These are phyloP conservation scores for Echinochloa phyllopogon DNA, from an alignment of 176 grass and related monocot genomes.

Conservation along the genomic window DNA sequence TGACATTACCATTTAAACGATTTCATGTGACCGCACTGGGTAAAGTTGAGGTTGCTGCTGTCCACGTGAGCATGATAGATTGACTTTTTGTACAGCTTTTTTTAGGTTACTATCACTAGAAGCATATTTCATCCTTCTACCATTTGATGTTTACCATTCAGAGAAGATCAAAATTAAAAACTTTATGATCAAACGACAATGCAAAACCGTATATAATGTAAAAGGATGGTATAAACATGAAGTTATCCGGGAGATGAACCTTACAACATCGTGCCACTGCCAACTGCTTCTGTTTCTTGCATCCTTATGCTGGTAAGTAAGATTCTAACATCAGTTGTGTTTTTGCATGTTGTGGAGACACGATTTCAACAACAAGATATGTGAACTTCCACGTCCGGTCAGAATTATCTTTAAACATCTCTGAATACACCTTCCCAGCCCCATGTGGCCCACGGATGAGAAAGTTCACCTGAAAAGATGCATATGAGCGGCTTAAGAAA, in stretches of 20 bases:
- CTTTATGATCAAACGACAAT: not conserved
- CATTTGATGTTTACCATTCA: constrained; percentile 27
- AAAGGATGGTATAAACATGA: constrained; percentile 44
- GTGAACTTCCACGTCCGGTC: constrained; percentile 94
- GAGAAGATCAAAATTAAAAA: constrained; percentile 43
- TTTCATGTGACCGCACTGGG: not conserved
- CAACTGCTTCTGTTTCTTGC: constrained; percentile 29
- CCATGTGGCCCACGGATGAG: constrained; percentile 88
- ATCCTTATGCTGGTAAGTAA: constrained; percentile 71
- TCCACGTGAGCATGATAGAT: not conserved
- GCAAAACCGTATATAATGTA: not conserved
- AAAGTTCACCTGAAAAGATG: constrained; percentile 77
- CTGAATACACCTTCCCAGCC: constrained; percentile 82
- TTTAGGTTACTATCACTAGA: not conserved
- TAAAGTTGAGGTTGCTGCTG: not conserved
- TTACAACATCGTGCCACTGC: constrained; percentile 26
- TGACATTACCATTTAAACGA: not conserved
- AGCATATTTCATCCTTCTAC: constrained; percentile 36
- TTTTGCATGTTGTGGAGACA: constrained; percentile 58
- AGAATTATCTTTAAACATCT: constrained; percentile 89
- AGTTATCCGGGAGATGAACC: not conserved
- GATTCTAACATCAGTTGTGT: constrained; percentile 82
- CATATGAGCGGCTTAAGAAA: constrained; percentile 7
- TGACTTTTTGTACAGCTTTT: not conserved
- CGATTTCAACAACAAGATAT: constrained; percentile 84